Evolutionary conservation across 192 early-diverging fungal genomes (phyloP), one percentile per base, ranked within the genome.

Genomic region (Funneliformis geosporum): DNA sequence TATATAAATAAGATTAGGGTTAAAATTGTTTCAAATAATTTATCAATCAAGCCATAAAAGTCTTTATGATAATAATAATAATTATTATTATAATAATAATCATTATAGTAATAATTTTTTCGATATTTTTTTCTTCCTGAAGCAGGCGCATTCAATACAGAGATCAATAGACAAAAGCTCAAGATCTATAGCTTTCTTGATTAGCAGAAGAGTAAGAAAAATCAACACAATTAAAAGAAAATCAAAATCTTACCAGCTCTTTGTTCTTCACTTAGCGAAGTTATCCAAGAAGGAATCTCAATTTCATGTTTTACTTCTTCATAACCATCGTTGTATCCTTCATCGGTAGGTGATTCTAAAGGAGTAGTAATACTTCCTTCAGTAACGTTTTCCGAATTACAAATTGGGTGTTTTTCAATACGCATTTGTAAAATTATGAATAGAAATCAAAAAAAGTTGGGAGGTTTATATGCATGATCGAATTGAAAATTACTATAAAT

Each of bases 221-320:
- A 43, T 43, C 70, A 72, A 44, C 18, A 46, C 21, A 25, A n/a
- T 43, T 73, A 39, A 21, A 39, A 8, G 7, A 11, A 44, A 39
- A 73, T 69, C 5, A 73, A 39, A 40, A 47, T 75, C 80, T 68
- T 82, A 83, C 85, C 85, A 59, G 33, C 55, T 59, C 73, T 75
- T 59, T 75, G 43, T 38, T 75, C 50, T 33, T 75, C 50, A 12
- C 21, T 59, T 33, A 75, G 47, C 11, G 33, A 18, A 59, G 43
- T 38, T 16, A 75, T 60, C 73, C 73, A 75, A 33, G 46, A 11
- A 27, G 73, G 73, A 25, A 75, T 75, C 27, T 27, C 27, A n/a
- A 75, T 60, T 75, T 75, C 43, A 16, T 59, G 46, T 60, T 75
- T 75, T 75, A 47, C n/a, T 60, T 47, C 46, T 75, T 75, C 73